Conservation (phyloP, 225 moss, liverwort and hornwort genomes). For the Sphagnum contortum region DNA sequence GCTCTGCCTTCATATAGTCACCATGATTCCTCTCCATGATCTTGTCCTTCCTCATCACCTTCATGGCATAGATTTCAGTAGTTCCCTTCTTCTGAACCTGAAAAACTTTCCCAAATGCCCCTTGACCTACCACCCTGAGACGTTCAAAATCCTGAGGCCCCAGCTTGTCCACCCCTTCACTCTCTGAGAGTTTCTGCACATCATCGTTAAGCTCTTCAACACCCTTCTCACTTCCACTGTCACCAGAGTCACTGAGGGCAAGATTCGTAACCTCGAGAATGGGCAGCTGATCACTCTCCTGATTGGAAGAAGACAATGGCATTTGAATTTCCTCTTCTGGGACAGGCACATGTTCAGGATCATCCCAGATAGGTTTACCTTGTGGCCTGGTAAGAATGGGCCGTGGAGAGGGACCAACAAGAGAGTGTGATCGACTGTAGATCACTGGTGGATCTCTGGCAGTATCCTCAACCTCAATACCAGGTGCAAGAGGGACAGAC, state of each 20-base stretch:
- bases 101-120: conserved; percentile 93
- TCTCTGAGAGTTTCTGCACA: conserved; percentile 18
- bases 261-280: conserved; percentile 19
- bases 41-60: conserved; percentile 90
- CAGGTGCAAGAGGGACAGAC: conserved; percentile 41
- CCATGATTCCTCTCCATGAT: conserved; percentile 89
- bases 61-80: conserved; percentile 95
- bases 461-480: conserved; percentile 52
- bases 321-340: conserved; percentile 3
- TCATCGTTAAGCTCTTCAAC: conserved; percentile 44
- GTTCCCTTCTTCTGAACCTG: conserved; percentile 87
- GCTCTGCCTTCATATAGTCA: conserved; percentile 90
- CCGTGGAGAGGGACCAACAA: conserved; percentile 86
- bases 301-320: conserved; percentile 4
- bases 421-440: conserved; percentile 76
- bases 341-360: conserved; percentile 22
- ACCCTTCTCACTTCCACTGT: conserved; percentile 71
- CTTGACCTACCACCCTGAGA: conserved; percentile 85
- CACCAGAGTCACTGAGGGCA: conserved; percentile 67
- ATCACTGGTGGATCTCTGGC: conserved; percentile 47
- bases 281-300: conserved; percentile 13
- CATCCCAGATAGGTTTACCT: conserved; percentile 44
- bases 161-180: conserved; percentile 38
- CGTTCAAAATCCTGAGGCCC: conserved; percentile 90
- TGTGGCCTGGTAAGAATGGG: conserved; percentile 48